Evolutionary conservation across 2,329 filamentous ascomycete species (phyloP), one percentile per base, ranked within the genome.

Genomic region (Hortaea werneckii): DNA sequence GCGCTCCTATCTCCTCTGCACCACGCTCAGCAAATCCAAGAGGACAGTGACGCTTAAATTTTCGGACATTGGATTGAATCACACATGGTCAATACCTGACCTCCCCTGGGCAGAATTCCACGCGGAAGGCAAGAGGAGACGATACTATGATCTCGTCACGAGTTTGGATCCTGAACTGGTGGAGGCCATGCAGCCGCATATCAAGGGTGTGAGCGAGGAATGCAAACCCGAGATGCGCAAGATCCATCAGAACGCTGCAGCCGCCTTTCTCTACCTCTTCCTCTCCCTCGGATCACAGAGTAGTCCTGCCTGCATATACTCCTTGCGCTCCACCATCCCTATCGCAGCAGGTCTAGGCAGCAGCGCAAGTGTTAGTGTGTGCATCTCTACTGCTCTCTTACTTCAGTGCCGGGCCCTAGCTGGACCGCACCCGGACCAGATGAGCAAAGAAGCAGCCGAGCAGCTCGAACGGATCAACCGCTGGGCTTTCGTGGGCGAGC

Each of bases 401-500:
- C 44, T 64, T 2, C 92, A 96, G 65, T 83, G 94, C 52, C 83
- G 89, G 43, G 87, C 89, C 2, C 74, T 98, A 5, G 84, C 87
- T 1, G 88, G 88, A 0, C 92, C 92, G 1, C 90, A 96, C 62
- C 85, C 86, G 0, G 90, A 96, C 58, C 90, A 96, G 65, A 87
- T 88, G 4, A 69, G 80, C 0, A 82, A 87, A 45, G 92, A 98
- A 68, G 87, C 87, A n/a, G 81, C 85, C 49, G 68, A 88, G 38
- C 90, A 98, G 63, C 77, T 96, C 29, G 89, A 96, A 69, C 81
- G 90, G 52, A 95, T 98, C 68, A 98, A 98, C 66, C 79, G 85
- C 50, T 98, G 94, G 92, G 89, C 92, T 0, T 96, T 95, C 65
- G 92, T 98, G 1, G 85, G 85, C 26, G 92, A 98, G 65, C 85